Conservation (phyloP, 345 rosid species). For the Ailanthus altissimus region DNA sequence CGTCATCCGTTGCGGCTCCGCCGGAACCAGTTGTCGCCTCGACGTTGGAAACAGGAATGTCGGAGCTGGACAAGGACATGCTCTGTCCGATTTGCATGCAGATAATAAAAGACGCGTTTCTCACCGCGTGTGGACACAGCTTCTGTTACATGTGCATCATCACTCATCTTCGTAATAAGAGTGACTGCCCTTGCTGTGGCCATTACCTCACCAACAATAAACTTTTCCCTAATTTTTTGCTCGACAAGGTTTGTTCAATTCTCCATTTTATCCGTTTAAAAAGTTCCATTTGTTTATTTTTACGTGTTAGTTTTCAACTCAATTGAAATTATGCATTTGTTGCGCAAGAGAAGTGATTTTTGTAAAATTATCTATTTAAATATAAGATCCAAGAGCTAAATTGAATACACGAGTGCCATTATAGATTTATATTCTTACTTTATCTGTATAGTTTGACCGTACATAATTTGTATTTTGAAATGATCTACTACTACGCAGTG, state of each 20-base stretch:
- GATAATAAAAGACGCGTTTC: conserved; percentile 89
- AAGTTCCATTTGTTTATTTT: background rate
- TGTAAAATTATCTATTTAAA: background rate
- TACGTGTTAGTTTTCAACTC: background rate
- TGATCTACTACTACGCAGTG: conserved; percentile 21
- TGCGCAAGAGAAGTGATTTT: background rate
- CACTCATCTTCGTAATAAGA: conserved; percentile 91
- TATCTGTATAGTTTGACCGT: background rate
- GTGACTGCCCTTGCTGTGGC: conserved; percentile 92
- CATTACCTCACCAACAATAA: conserved; percentile 75
- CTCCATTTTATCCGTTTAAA: background rate
- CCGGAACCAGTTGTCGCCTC: conserved; percentile 25
- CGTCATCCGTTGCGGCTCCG: conserved; percentile 27
- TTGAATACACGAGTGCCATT: no score
- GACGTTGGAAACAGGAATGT: conserved; percentile 20
- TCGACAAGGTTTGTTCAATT: conserved; percentile 66
- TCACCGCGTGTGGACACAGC: conserved; percentile 96
- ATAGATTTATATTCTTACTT: background rate
- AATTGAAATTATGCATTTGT: background rate
- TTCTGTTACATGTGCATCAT: conserved; percentile 96
- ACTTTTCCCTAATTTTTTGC: conserved; percentile 85
- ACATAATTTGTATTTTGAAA: conserved; percentile 27
- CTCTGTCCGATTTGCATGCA: conserved; percentile 98
- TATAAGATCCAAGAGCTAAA: no score
- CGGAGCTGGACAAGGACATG: conserved; percentile 73